These are phyloP conservation scores for Dovyalis caffra DNA, from an alignment of 345 rosid genomes.

Conservation along the genomic window DNA sequence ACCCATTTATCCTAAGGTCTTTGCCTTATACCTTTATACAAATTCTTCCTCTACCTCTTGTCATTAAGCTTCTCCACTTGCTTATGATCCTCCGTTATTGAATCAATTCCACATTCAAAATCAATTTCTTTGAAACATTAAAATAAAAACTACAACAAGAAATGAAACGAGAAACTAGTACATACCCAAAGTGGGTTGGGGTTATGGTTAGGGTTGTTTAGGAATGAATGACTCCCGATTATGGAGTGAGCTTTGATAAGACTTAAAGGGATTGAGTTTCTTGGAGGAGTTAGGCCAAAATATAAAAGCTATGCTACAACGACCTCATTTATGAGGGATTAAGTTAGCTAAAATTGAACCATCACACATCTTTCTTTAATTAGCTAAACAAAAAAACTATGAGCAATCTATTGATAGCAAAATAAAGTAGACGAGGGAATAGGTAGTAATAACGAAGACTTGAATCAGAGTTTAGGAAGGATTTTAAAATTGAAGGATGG, in stretches of 20 bases:
- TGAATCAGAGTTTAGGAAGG: neutral
- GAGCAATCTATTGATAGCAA: neutral
- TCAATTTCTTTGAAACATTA: neutral
- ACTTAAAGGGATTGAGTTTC: constrained; percentile 21
- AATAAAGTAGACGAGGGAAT: neutral
- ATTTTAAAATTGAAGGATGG: neutral
- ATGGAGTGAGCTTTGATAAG: constrained; percentile 4
- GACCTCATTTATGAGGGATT: constrained; percentile 42
- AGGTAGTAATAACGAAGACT: neutral
- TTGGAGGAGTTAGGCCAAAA: constrained; percentile 50
- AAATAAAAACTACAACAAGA: neutral
- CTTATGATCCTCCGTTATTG: constrained; percentile 34
- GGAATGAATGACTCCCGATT: constrained; percentile 8
- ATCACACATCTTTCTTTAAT: constrained; percentile 54
- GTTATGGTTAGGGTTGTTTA: too few species aligned
- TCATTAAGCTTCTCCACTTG: constrained; percentile 34
- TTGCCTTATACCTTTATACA: constrained; percentile 85
- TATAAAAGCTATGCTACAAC: constrained; percentile 37
- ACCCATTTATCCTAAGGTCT: constrained; percentile 99
- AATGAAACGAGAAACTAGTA: neutral
- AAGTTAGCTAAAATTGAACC: constrained; percentile 59
- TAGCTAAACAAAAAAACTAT: neutral
- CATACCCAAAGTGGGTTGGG: constrained; percentile 48
- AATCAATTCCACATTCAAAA: constrained; percentile 20
- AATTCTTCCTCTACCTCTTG: constrained; percentile 74